Evolutionary conservation across 306 rosid species (phyloP).

Genomic region (Casuarina equisetifolia): DNA sequence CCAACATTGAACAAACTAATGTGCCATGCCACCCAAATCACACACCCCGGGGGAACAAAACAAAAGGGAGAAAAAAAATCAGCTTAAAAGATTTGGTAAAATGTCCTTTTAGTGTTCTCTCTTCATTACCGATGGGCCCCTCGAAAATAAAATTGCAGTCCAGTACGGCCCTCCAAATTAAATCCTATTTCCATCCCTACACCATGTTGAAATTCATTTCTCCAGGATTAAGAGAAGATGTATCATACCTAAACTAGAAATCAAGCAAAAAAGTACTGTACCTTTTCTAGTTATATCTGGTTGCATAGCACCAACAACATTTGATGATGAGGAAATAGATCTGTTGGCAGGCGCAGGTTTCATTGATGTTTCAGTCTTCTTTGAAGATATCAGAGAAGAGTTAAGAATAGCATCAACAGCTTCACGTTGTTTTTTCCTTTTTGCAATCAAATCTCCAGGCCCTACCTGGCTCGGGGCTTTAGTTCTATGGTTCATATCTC

Average conservation of each 20-base stretch:
- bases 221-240: background rate
- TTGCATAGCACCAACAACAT: slow-evolving; percentile 39
- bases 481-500: slow-evolving; percentile 38
- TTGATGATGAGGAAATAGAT: slow-evolving; percentile 48
- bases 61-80: too few relatives aligned
- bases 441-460: slow-evolving; percentile 51
- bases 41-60: too few relatives aligned
- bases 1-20: background rate
- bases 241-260: slow-evolving; percentile 31
- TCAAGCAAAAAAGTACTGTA: slow-evolving; percentile 21
- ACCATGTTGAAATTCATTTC: background rate
- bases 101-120: too few relatives aligned
- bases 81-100: too few relatives aligned
- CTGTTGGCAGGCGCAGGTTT: slow-evolving; percentile 49
- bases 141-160: too few relatives aligned
- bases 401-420: slow-evolving; percentile 86
- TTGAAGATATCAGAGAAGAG: slow-evolving; percentile 76
- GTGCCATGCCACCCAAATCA: background rate
- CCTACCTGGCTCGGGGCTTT: slow-evolving; percentile 38
- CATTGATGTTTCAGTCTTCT: slow-evolving; percentile 51
- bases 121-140: too few relatives aligned
- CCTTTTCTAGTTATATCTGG: slow-evolving; percentile 64
- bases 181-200: too few relatives aligned
- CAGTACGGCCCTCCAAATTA: too few relatives aligned
- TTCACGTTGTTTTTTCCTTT: slow-evolving; percentile 89